phyloP scores from a whole-genome alignment of 78 protist species.

The Bigelowiella natans region DNA sequence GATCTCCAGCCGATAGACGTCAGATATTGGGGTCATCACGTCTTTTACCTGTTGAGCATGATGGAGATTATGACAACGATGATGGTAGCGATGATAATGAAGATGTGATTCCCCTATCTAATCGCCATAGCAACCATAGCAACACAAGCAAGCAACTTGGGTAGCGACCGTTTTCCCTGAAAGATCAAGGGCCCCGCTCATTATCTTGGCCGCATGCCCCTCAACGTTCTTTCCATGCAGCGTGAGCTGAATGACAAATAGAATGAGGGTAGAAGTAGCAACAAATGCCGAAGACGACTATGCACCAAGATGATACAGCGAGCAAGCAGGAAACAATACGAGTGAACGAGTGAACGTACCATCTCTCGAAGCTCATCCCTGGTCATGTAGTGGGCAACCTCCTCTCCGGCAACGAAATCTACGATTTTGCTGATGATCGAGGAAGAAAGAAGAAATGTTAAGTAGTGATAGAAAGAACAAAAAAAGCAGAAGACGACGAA shows the following conservation, averaged over 20 bases:
- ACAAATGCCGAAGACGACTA: too few relatives aligned
- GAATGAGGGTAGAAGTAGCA: too few relatives aligned
- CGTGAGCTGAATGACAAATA: too few relatives aligned
- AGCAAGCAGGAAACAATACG: too few relatives aligned
- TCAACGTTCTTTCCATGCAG: neutral
- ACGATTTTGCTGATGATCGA: neutral
- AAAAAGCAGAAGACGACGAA: too few relatives aligned
- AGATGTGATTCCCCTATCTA: too few relatives aligned
- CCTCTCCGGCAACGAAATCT: neutral
- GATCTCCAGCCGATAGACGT: neutral
- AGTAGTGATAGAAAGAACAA: neutral
- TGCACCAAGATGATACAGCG: too few relatives aligned
- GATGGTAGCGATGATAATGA: too few relatives aligned
- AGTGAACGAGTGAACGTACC: too few relatives aligned
- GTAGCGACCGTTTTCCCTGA: neutral
- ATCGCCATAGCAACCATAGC: too few relatives aligned
- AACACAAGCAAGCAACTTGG: too few relatives aligned
- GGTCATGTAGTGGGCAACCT: neutral
- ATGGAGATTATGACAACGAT: too few relatives aligned
- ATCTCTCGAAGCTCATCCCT: neutral
- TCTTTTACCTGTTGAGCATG: neutral
- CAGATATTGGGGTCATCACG: neutral
- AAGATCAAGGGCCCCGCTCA: neutral
- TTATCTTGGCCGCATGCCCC: neutral
- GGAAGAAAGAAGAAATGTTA: neutral